phyloP scores from a whole-genome alignment of 805 yeast species.

The Diddensiella santjacobensis region DNA sequence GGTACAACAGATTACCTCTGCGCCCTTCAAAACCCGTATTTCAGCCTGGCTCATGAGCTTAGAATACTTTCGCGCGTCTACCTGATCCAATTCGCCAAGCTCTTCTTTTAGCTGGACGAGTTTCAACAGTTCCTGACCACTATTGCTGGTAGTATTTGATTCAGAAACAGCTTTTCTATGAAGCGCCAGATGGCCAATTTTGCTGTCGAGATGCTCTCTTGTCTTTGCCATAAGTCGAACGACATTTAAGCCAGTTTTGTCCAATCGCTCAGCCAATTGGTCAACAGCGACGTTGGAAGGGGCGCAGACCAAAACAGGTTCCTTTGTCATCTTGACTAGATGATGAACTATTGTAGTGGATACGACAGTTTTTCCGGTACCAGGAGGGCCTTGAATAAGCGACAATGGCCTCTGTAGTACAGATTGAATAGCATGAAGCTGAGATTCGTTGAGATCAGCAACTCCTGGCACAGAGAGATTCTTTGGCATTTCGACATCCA shows the following conservation, averaged over 20 bases:
- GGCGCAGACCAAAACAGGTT: slow-evolving; percentile 80
- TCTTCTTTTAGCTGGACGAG: slow-evolving; percentile 56
- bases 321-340: slow-evolving; percentile 55
- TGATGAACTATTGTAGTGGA: slow-evolving; percentile 86
- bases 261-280: slow-evolving; percentile 73
- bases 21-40: slow-evolving; percentile 44
- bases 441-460: slow-evolving; percentile 71
- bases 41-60: slow-evolving; percentile 48
- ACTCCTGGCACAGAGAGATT: slow-evolving; percentile 57
- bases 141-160: background rate
- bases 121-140: slow-evolving; percentile 47
- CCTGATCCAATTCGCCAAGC: slow-evolving; percentile 60
- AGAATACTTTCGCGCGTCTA: slow-evolving; percentile 47
- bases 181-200: slow-evolving; percentile 55
- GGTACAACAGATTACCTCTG: slow-evolving; percentile 84
- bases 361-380: slow-evolving; percentile 93
- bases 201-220: slow-evolving; percentile 74
- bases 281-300: slow-evolving; percentile 96
- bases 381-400: slow-evolving; percentile 93
- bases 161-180: slow-evolving; percentile 36
- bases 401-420: slow-evolving; percentile 72
- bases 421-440: slow-evolving; percentile 66
- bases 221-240: slow-evolving; percentile 72
- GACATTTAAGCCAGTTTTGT: slow-evolving; percentile 68
- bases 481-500: slow-evolving; percentile 50